Evolutionary conservation across 1,139 yeast genomes (phyloP).

Genomic region (Candida freyschussii): DNA sequence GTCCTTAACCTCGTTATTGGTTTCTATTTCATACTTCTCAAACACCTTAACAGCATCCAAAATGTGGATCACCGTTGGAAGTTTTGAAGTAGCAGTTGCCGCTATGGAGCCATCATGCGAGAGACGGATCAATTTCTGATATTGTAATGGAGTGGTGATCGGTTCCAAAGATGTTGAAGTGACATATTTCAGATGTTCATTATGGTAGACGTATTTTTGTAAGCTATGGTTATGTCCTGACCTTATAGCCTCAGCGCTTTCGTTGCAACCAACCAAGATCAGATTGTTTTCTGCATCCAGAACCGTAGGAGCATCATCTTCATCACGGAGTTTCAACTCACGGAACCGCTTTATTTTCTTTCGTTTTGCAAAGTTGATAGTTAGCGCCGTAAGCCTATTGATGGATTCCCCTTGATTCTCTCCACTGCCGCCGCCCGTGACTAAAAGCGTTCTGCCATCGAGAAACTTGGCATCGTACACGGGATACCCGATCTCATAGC

Average conservation of each 20-base stretch:
- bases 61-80: constrained; percentile 57
- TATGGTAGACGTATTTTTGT: constrained; percentile 52
- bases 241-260: constrained; percentile 48
- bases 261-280: constrained; percentile 74
- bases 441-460: constrained; percentile 57
- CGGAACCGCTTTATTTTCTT: constrained; percentile 57
- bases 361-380: constrained; percentile 50
- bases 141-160: constrained; percentile 25
- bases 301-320: constrained; percentile 72
- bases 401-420: constrained; percentile 37
- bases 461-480: constrained; percentile 75
- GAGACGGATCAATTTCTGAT: constrained; percentile 55
- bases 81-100: constrained; percentile 57
- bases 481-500: constrained; percentile 68
- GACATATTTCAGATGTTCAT: constrained; percentile 44
- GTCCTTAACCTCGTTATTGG: constrained; percentile 50
- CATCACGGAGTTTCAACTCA: constrained; percentile 56
- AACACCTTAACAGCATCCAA: constrained; percentile 56
- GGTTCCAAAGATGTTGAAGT: constrained; percentile 49
- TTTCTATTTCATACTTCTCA: constrained; percentile 49
- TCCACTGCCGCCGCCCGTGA: constrained; percentile 77
- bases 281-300: constrained; percentile 51
- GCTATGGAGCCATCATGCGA: constrained; percentile 56
- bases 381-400: constrained; percentile 70
- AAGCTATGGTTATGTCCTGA: constrained; percentile 65